Evolutionary conservation across 139 green algal species (phyloP).

Genomic region (Zygnema cylindricum): DNA sequence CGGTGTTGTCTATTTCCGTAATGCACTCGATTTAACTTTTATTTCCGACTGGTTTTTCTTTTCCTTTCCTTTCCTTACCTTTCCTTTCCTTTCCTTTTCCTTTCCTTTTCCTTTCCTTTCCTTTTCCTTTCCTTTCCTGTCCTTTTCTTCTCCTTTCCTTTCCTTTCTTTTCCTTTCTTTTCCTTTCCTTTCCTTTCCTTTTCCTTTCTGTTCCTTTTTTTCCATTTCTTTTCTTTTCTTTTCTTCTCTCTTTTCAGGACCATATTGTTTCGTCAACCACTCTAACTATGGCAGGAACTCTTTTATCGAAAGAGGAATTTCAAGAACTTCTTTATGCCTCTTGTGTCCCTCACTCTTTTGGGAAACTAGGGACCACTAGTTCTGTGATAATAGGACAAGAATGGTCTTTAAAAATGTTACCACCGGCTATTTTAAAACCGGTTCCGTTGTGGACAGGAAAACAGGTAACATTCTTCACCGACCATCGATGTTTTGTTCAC

Average conservation of each 20-base stretch:
- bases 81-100: too few species aligned
- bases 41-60: too few species aligned
- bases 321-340: slow-evolving; percentile 73
- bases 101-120: too few species aligned
- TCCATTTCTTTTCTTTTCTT: background rate
- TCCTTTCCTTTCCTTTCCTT: background rate
- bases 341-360: slow-evolving; percentile 24
- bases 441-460: slow-evolving; percentile 90
- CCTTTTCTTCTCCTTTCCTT: background rate
- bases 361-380: background rate
- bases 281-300: slow-evolving; percentile 86
- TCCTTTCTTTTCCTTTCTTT: background rate
- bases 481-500: too few species aligned
- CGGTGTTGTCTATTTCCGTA: too few species aligned
- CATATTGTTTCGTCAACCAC: slow-evolving; percentile 85
- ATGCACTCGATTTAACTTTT: too few species aligned
- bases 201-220: too few species aligned
- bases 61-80: too few species aligned
- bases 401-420: background rate
- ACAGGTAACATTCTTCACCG: too few species aligned
- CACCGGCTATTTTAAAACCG: slow-evolving; percentile 83
- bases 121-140: too few species aligned
- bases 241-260: slow-evolving; percentile 67
- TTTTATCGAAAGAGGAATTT: slow-evolving; percentile 80
- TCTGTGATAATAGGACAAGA: slow-evolving; percentile 2